Evolutionary conservation across 2,329 filamentous ascomycete species (phyloP), one percentile per base, ranked within the genome.

Genomic region (Anisogramma anomala): DNA sequence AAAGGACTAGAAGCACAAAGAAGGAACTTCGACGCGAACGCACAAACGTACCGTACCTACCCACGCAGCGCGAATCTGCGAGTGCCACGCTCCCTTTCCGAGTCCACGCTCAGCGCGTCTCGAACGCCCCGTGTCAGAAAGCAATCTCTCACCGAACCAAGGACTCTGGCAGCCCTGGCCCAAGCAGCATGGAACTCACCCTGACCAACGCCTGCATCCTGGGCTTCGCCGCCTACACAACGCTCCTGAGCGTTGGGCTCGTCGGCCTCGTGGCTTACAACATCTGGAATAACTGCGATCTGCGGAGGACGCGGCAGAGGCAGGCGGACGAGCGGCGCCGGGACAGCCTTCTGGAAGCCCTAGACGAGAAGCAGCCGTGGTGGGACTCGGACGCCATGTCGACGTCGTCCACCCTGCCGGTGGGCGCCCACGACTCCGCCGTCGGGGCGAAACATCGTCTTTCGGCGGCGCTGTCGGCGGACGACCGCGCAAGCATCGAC

Each of bases 201-300:
- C 26, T 30, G 18, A 14, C 35, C 4, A 4, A 20, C 10, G 15
- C 19, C 27, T 28, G 19, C 10, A 30, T 31, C 4, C 3, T 41
- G 6, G 17, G 40, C 17, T 33, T 27, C 4, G 14, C 33, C 9
- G 19, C 18, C 14, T 46, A 41, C 13, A 28, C 22, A 6, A 19
- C n/a, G 2, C 30, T 44, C 13, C 22, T 44, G 25, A 20, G 28
- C 5, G 9, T 44, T 3, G 44, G 26, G 8, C 4, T 39, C 14
- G 20, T 18, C 9, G 28, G 19, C 11, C 30, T 46, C 3, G n/a
- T 44, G n/a, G 17, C 17, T n/a, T 44, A 46, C 33, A 46, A 46
- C 19, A 27, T 32, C 11, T 46, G 44, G 41, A 44, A 46, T 27
- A 39, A 34, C 10, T 35, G 19, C n/a, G 34, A 22, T 8, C 31